These are phyloP conservation scores for Brassica juncea DNA, from an alignment of 345 rosid genomes.

Conservation along the genomic window DNA sequence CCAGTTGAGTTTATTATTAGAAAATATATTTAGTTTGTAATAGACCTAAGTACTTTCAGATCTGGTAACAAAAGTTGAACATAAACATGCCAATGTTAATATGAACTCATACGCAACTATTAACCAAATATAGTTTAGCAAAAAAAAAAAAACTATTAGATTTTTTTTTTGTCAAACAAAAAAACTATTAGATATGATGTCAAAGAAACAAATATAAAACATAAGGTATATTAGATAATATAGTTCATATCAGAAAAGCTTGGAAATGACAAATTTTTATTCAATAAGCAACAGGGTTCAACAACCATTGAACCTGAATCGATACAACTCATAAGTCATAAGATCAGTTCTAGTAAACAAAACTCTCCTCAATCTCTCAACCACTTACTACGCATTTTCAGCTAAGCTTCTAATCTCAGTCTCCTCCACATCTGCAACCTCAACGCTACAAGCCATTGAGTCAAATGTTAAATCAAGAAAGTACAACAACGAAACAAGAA, in stretches of 20 bases:
- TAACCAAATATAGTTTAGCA: not conserved
- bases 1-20: not conserved
- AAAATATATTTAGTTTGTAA: not conserved
- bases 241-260: not conserved
- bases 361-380: slow-evolving; percentile 14
- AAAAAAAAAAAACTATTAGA: too few relatives aligned
- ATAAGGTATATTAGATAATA: too few relatives aligned
- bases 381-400: slow-evolving; percentile 28
- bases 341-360: not conserved
- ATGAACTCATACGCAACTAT: not conserved
- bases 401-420: slow-evolving; percentile 33
- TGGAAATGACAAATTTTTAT: slow-evolving; percentile 5
- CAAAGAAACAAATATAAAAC: too few relatives aligned
- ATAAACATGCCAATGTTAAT: not conserved
- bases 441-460: slow-evolving; percentile 46
- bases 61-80: not conserved
- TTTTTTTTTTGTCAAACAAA: too few relatives aligned
- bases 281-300: slow-evolving; percentile 29
- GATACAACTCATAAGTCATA: not conserved
- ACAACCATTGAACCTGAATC: slow-evolving; percentile 41
- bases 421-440: slow-evolving; percentile 33
- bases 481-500: slow-evolving; percentile 61
- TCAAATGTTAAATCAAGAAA: slow-evolving; percentile 63
- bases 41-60: not conserved
- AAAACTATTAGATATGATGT: too few relatives aligned